Evolutionary conservation across 345 rosid genomes (phyloP).

Genomic region (Citrus sp.): DNA sequence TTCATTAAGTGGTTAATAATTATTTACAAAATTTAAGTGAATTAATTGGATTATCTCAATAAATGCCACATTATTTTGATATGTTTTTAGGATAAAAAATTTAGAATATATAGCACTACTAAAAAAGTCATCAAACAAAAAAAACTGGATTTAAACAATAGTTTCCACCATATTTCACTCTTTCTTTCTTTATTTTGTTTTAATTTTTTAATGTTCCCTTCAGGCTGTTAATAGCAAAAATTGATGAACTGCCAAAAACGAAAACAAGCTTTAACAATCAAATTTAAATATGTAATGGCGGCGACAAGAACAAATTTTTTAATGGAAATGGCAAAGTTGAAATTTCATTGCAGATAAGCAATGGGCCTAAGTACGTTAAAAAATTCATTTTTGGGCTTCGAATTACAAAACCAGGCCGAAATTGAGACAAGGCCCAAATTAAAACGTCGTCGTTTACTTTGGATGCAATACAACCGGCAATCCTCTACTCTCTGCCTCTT

Average conservation of each 20-base stretch:
- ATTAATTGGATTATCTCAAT: too few relatives aligned
- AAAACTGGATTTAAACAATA: background rate
- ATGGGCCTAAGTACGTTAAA: background rate
- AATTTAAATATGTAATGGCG: too few relatives aligned
- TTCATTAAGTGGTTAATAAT: too few relatives aligned
- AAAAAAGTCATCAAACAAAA: background rate
- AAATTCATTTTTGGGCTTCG: background rate
- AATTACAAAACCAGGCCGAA: background rate
- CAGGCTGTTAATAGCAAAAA: background rate
- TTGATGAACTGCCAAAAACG: background rate
- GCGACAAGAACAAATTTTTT: too few relatives aligned
- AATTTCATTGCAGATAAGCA: background rate
- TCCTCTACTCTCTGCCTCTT: accelerated
- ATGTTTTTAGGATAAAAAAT: too few relatives aligned
- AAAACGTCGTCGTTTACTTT: background rate
- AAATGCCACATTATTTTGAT: too few relatives aligned
- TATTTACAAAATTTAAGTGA: too few relatives aligned
- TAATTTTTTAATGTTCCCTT: background rate
- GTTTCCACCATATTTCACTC: background rate
- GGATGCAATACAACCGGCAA: background rate
- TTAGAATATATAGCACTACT: accelerated
- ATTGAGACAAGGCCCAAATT: accelerated
- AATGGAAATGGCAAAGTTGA: background rate
- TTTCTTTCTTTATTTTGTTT: background rate
- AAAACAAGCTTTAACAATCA: background rate